A percentile compares a stretch with the other conserved stretches of the same genome.
phyloP scores from a whole-genome alignment of 1,139 yeast genomes.

The Pichia cactophila region DNA sequence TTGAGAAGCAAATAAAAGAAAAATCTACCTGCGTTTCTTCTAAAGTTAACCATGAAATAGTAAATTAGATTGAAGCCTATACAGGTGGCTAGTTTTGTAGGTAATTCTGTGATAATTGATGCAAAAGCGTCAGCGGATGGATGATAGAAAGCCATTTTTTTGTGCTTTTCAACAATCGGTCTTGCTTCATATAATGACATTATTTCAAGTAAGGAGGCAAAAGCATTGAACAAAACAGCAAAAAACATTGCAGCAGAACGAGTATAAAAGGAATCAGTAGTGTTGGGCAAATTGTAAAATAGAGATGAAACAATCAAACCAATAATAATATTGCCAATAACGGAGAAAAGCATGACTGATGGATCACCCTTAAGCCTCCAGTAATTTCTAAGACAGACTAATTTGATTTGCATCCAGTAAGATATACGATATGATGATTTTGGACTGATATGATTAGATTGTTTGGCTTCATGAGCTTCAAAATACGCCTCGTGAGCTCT shows the following conservation, averaged over 20 bases:
- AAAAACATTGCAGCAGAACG: conserved; percentile 52
- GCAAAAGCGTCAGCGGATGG: conserved; percentile 53
- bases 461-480: conserved; percentile 32
- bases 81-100: conserved; percentile 39
- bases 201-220: conserved; percentile 48
- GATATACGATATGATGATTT: conserved; percentile 40
- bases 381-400: conserved; percentile 39
- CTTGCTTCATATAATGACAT: conserved; percentile 39
- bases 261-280: conserved; percentile 44
- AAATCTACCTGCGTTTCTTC: conserved; percentile 44
- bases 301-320: conserved; percentile 46
- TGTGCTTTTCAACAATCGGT: conserved; percentile 50
- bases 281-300: conserved; percentile 37
- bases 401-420: conserved; percentile 38
- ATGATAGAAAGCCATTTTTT: conserved; percentile 46
- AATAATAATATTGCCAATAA: conserved; percentile 41
- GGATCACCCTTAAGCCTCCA: conserved; percentile 45
- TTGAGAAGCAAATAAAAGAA: conserved; percentile 46
- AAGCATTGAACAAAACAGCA: conserved; percentile 43
- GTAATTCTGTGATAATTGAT: conserved; percentile 37
- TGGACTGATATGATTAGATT: conserved; percentile 31
- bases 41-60: conserved; percentile 44
- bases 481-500: conserved; percentile 31
- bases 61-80: conserved; percentile 37
- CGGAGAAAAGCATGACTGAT: conserved; percentile 40